A percentile compares a stretch with the other conserved stretches of the same genome.
Evolutionary conservation across 2,329 filamentous ascomycete genomes (phyloP).

Genomic region (Juglanconis oblonga): DNA sequence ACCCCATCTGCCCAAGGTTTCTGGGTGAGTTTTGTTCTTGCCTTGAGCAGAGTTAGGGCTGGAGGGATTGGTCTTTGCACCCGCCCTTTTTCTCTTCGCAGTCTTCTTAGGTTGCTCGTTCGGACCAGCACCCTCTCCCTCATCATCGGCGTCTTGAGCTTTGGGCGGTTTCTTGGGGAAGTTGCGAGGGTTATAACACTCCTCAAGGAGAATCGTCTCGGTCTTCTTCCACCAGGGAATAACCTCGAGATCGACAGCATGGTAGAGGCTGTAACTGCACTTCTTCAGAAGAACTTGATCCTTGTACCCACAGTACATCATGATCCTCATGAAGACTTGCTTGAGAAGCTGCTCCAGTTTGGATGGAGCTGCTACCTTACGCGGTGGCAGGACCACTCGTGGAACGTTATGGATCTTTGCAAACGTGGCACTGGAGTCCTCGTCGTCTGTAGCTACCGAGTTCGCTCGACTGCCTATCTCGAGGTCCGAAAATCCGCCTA

Average conservation of each 20-base stretch:
- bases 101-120: not conserved
- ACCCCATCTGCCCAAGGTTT: conserved; percentile 3
- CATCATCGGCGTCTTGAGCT: not conserved
- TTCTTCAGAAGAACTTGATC: conserved; percentile 7
- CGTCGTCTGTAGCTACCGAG: not conserved
- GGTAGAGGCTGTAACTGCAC: conserved; percentile 11
- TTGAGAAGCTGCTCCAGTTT: conserved; percentile 9
- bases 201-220: conserved; percentile 6
- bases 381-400: not conserved
- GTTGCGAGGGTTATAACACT: conserved; percentile 9
- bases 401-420: conserved; percentile 6
- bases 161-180: conserved; percentile 6
- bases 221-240: conserved; percentile 15
- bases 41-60: not conserved
- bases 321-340: conserved; percentile 16
- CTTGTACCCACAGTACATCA: conserved; percentile 13
- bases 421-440: not conserved
- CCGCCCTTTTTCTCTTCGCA: not conserved
- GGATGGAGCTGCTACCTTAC: not conserved
- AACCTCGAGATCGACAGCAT: conserved; percentile 9
- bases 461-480: not conserved
- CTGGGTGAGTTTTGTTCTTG: not conserved
- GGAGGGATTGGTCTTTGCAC: not conserved
- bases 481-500: not conserved
- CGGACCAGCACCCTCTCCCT: not conserved